Percentiles rank a stretch among this genome's conserved stretches.
Evolutionary conservation across 352 stramenopile genomes (phyloP).

Genomic region (Phytopythium ostracodes): DNA sequence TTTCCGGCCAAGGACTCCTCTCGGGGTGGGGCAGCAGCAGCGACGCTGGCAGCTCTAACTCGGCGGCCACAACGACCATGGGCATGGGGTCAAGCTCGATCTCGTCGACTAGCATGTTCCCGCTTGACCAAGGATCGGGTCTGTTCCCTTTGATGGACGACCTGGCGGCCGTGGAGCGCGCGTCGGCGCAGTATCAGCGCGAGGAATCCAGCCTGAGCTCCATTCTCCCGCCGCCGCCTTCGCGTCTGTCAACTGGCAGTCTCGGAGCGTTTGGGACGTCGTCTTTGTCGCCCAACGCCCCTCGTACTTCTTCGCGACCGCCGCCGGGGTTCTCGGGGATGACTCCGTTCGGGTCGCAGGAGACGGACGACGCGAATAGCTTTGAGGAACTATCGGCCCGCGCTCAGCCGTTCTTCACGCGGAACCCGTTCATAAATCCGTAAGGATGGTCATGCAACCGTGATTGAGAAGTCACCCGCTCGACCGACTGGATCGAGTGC

Average conservation of each 20-base stretch:
- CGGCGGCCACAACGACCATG: background rate
- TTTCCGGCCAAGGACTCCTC: slow-evolving; percentile 36
- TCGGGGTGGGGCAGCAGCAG: slow-evolving; percentile 48
- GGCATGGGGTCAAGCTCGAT: background rate
- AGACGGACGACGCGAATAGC: slow-evolving; percentile 10
- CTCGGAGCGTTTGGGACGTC: slow-evolving; percentile 19
- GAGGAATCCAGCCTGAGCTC: slow-evolving; percentile 70
- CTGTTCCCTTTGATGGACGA: slow-evolving; percentile 56
- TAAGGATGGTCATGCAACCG: slow-evolving; percentile 13
- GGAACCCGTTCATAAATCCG: slow-evolving; percentile 62
- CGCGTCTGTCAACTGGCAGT: slow-evolving; percentile 13
- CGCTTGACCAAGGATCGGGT: slow-evolving; percentile 8
- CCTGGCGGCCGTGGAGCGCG: slow-evolving; percentile 65
- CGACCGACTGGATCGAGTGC: background rate
- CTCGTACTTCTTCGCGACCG: slow-evolving; percentile 26
- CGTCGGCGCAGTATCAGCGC: slow-evolving; percentile 65
- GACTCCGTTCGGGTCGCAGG: slow-evolving; percentile 6
- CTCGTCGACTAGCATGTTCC: slow-evolving; percentile 3
- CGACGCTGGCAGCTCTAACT: background rate
- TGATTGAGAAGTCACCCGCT: background rate
- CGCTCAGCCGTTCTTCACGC: slow-evolving; percentile 34
- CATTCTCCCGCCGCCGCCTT: slow-evolving; percentile 36
- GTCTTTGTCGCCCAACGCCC: slow-evolving; percentile 12
- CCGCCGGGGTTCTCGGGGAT: slow-evolving; percentile 34
- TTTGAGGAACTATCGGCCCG: slow-evolving; percentile 19